Percentiles rank a stretch among this genome's conserved stretches.
These are phyloP conservation scores for Litsea cubeba DNA, from an alignment of 164 flowering plant genomes.

Conservation along the genomic window DNA sequence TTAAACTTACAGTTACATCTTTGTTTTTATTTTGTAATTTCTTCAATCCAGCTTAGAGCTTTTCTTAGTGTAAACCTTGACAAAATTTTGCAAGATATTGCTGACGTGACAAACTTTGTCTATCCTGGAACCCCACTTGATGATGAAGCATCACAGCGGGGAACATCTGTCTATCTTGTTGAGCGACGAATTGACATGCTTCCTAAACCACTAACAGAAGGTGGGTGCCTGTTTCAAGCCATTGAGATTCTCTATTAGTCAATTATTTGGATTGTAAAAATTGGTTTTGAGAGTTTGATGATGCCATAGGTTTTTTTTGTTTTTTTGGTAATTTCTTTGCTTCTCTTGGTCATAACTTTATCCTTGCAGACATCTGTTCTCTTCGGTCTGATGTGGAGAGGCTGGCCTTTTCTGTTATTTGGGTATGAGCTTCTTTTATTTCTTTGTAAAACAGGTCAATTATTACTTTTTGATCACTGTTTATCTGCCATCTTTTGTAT, in stretches of 20 bases:
- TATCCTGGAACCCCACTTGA: slow-evolving; percentile 90
- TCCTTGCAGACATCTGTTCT: slow-evolving; percentile 86
- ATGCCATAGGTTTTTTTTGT: not conserved
- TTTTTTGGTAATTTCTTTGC: not conserved
- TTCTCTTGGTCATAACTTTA: slow-evolving; percentile 1
- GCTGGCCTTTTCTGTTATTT: slow-evolving; percentile 94
- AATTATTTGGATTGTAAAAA: slow-evolving; percentile 1
- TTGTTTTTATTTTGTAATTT: too few species aligned
- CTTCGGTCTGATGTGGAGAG: slow-evolving; percentile 95
- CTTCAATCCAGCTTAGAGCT: not conserved
- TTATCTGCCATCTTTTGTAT: not conserved
- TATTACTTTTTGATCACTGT: not conserved
- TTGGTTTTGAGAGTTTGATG: not conserved
- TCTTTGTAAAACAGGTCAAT: not conserved
- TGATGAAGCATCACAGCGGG: slow-evolving; percentile 91
- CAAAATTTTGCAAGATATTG: slow-evolving; percentile 63
- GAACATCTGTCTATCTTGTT: slow-evolving; percentile 99
- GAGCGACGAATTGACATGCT: slow-evolving; percentile 99
- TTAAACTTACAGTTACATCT: not conserved
- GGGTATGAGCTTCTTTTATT: slow-evolving; percentile 49
- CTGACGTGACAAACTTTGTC: slow-evolving; percentile 99
- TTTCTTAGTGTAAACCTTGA: slow-evolving; percentile 6
- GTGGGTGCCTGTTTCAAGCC: slow-evolving; percentile 22
- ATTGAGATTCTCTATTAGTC: not conserved
- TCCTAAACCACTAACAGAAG: slow-evolving; percentile 98